phyloP scores from a whole-genome alignment of 148 eudicot species.

The Rhododendron mucronatum region DNA sequence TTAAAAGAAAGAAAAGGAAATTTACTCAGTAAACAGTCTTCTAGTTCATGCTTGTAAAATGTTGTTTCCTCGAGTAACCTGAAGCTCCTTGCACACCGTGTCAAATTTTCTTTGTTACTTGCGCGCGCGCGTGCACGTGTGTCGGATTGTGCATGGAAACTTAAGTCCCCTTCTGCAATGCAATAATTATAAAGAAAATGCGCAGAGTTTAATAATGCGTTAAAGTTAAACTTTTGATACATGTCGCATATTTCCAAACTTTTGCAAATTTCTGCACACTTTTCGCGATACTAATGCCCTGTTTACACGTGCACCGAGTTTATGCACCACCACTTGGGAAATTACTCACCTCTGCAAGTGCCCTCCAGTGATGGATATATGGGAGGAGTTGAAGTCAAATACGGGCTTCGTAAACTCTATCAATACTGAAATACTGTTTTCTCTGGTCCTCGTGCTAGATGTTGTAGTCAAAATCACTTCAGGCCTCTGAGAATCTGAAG shows the following conservation, averaged over 20 bases:
- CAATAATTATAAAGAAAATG: not conserved
- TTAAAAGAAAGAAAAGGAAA: not conserved
- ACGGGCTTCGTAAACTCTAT: conserved; percentile 86
- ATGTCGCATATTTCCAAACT: not conserved
- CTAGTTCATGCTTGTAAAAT: not conserved
- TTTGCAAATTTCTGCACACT: not conserved
- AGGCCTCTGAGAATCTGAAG: conserved; percentile 75
- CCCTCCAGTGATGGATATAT: conserved; percentile 65
- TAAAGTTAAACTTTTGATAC: not conserved
- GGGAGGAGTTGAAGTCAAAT: conserved; percentile 80
- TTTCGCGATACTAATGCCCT: not conserved
- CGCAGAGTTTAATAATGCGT: not conserved
- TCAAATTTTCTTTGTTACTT: not conserved
- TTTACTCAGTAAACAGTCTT: not conserved
- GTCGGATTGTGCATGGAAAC: not conserved
- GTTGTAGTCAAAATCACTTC: conserved; percentile 65
- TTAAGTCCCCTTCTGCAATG: not conserved
- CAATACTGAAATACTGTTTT: conserved; percentile 38
- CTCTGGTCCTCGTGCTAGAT: conserved; percentile 59
- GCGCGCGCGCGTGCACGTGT: too few species aligned
- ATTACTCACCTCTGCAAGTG: conserved; percentile 44
- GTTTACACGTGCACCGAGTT: not conserved
- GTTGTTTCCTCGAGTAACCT: not conserved
- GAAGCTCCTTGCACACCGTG: not conserved
- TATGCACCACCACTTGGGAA: not conserved